Percentiles rank a stretch among this genome's conserved stretches.
Evolutionary conservation across 2,329 filamentous ascomycete genomes (phyloP).

Genomic region (Diplodia intermedia): DNA sequence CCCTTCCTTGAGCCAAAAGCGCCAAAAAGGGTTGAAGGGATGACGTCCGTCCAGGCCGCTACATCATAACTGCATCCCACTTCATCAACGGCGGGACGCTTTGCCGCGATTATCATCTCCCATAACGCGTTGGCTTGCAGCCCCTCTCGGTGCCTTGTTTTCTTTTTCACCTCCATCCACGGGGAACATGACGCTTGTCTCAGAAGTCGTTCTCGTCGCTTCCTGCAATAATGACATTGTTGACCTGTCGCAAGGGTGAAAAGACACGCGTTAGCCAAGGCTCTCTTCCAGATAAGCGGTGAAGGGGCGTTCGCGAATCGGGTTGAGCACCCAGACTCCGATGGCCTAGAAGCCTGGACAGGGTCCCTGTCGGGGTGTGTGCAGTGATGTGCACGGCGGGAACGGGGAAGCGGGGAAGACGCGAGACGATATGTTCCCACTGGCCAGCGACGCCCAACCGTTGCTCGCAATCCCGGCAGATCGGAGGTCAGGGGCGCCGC

Average conservation of each 20-base stretch:
- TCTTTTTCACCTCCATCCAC: background rate
- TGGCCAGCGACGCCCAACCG: constrained; percentile 14
- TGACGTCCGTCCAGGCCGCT: background rate
- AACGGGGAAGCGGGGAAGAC: constrained; percentile 28
- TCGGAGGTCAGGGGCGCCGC: constrained; percentile 27
- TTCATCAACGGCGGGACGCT: background rate
- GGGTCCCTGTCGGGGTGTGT: background rate
- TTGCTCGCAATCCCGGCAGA: constrained; percentile 12
- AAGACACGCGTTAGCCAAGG: constrained; percentile 24
- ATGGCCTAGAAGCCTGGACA: constrained; percentile 5
- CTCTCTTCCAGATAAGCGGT: constrained; percentile 30
- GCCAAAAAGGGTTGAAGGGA: background rate
- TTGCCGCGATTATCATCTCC: constrained; percentile 3
- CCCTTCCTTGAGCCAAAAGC: background rate
- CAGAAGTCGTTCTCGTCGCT: constrained; percentile 88
- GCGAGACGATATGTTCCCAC: constrained; percentile 11
- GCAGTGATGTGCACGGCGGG: constrained; percentile 19
- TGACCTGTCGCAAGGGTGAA: constrained; percentile 59
- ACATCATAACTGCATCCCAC: constrained; percentile 12
- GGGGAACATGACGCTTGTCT: constrained; percentile 32
- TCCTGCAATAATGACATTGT: constrained; percentile 93
- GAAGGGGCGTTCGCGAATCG: constrained; percentile 26
- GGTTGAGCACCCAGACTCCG: constrained; percentile 20
- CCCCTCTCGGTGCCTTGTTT: constrained; percentile 2
- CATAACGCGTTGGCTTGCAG: background rate